phyloP scores from a whole-genome alignment of 371 early-diverging fungal genomes.

The Globomyces sp. region DNA sequence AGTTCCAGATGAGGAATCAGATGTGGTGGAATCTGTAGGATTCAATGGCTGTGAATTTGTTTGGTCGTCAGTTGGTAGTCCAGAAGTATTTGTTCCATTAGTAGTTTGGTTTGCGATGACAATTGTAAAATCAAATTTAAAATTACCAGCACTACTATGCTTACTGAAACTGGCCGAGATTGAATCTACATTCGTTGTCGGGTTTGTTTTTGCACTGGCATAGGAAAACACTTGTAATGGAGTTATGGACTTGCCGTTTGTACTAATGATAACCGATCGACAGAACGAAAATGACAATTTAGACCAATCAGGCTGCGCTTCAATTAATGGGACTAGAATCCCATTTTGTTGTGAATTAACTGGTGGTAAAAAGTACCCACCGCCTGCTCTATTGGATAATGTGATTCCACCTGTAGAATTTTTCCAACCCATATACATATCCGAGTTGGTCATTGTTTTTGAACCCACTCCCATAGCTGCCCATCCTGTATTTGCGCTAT shows the following conservation, averaged over 20 bases:
- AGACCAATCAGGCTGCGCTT: slow-evolving; percentile 8
- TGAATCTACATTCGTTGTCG: background rate
- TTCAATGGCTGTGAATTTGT: background rate
- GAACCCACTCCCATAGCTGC: slow-evolving; percentile 26
- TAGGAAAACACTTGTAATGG: background rate
- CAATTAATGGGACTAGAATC: background rate
- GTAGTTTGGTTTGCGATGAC: background rate
- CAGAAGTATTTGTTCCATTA: background rate
- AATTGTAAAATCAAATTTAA: background rate
- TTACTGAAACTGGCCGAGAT: background rate
- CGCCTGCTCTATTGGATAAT: background rate
- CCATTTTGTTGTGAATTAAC: background rate
- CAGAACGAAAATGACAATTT: slow-evolving; percentile 8
- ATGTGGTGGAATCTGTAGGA: too few relatives aligned
- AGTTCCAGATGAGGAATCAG: background rate
- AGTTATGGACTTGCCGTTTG: background rate
- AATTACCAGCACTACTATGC: background rate
- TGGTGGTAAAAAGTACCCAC: background rate
- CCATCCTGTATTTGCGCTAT: slow-evolving; percentile 22
- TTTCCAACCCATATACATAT: slow-evolving; percentile 27
- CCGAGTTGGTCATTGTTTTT: slow-evolving; percentile 20
- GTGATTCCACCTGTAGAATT: slow-evolving; percentile 16
- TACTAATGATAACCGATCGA: background rate
- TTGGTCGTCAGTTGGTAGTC: background rate
- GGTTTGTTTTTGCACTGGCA: background rate